These are phyloP conservation scores for Lentinula detonsa DNA, from an alignment of 768 basidiomycete genomes.

Conservation along the genomic window DNA sequence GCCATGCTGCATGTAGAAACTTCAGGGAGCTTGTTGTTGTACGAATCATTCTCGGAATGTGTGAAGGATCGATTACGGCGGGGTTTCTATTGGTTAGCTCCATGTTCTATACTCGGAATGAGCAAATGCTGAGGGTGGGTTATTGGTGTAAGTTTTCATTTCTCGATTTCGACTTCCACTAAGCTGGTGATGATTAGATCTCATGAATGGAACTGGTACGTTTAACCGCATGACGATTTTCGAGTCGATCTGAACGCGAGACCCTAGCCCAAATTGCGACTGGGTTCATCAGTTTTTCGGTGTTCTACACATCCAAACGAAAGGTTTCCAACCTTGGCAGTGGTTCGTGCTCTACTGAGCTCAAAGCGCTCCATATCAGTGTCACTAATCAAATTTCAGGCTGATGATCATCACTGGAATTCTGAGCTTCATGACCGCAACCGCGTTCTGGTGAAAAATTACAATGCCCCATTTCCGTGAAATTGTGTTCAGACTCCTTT, in stretches of 20 bases:
- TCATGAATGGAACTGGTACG: constrained; percentile 66
- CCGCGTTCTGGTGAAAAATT: constrained; percentile 50
- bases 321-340: constrained; percentile 63
- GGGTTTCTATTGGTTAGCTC: constrained; percentile 73
- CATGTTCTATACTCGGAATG: constrained; percentile 73
- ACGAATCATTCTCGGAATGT: constrained; percentile 62
- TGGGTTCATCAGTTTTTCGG: constrained; percentile 65
- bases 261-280: constrained; percentile 58
- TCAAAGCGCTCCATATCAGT: too few species aligned
- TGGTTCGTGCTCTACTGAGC: constrained; percentile 33
- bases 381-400: constrained; percentile 28
- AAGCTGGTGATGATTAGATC: too few species aligned
- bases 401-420: constrained; percentile 73
- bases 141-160: constrained; percentile 59
- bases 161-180: too few species aligned
- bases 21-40: constrained; percentile 60
- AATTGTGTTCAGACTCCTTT: background rate
- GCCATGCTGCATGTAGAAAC: constrained; percentile 66
- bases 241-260: background rate
- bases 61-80: constrained; percentile 71
- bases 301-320: constrained; percentile 51
- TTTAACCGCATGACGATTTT: background rate
- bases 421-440: constrained; percentile 53
- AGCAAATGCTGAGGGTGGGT: constrained; percentile 64
- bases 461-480: constrained; percentile 5